Base-by-base conservation (phyloP, 208 protist genomes). In the Leishmania amazonensis region DNA sequence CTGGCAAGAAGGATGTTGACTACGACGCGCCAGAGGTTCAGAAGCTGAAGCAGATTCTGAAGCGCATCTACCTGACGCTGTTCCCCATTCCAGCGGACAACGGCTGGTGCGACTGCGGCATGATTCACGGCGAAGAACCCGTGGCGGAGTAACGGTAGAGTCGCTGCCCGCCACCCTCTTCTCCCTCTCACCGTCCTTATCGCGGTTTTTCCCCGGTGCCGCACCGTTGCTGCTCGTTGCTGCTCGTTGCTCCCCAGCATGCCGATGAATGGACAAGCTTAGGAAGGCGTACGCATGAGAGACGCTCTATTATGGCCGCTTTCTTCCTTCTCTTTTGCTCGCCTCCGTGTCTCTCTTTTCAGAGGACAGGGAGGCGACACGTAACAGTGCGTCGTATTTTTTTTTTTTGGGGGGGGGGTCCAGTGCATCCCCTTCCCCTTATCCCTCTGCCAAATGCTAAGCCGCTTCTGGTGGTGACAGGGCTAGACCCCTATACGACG, bases 71-170 rank as follows among this genome's bases (percentile, higher is more conserved):
- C 73, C 88, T 98, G 2, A 97, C 95, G 17, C 76, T 98, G 8
- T 98, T 96, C 77, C 95, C 95, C 53, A 97, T 98, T 80, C 94
- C 95, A 51, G 93, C 88, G 24, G 93, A 98, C 86, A 90, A 91
- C 78, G 94, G 95, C 28, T 98, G 95, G 94, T 98, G 93, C 85
- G 94, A 96, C 75, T 98, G 94, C 78, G 96, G 94, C 24, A 94
- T 96, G 88, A 92, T 93, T 58, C 94, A 97, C 76, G 92, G 88
- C 7, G 89, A 92, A 35, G 89, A 95, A 71, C 84, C 86, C 8
- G 75, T 90, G 0, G 83, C 73, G 28, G 83, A 90, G 79, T 92
- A 89, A 47, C 58, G n/a, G 15, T 49, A 2, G 24, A 9, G 24
- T 53, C 45, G 19, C 1, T 15, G 15, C 11, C 24, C 68, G 5